Conservation (phyloP, 192 early-diverging fungal species). For the Entomortierella beljakovae region DNA sequence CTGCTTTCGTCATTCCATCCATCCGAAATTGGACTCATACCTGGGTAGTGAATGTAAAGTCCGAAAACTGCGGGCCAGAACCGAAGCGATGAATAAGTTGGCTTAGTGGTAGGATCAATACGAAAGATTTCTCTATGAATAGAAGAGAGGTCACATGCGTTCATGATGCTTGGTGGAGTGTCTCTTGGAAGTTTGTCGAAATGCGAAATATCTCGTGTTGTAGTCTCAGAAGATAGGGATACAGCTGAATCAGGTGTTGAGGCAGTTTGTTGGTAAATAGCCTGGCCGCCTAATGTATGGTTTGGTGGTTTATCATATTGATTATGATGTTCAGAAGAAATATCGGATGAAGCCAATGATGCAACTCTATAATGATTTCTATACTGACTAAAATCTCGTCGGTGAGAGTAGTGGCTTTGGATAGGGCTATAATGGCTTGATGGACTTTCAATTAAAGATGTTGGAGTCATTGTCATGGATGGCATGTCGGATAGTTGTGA, state of each 20-base stretch:
- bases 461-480: not conserved
- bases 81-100: not conserved
- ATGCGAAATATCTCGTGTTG: not conserved
- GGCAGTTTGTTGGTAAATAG: constrained; percentile 6
- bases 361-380: not conserved
- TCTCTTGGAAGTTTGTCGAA: not conserved
- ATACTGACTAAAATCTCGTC: not conserved
- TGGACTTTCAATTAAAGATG: not conserved
- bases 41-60: constrained; percentile 13
- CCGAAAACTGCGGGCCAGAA: constrained; percentile 26
- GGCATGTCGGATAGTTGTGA: not conserved
- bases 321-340: not conserved
- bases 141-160: not conserved
- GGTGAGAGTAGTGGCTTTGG: not conserved
- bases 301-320: not conserved
- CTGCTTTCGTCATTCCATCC: not conserved
- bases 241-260: constrained; percentile 17
- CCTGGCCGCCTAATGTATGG: not conserved
- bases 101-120: not conserved
- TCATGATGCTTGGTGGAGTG: not conserved
- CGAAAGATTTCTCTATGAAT: not conserved
- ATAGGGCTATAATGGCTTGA: not conserved
- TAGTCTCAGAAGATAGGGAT: constrained; percentile 4
- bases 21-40: not conserved
- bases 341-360: not conserved